Conservation (phyloP, 805 yeast genomes). For the Saccharomycopsis sp. region DNA sequence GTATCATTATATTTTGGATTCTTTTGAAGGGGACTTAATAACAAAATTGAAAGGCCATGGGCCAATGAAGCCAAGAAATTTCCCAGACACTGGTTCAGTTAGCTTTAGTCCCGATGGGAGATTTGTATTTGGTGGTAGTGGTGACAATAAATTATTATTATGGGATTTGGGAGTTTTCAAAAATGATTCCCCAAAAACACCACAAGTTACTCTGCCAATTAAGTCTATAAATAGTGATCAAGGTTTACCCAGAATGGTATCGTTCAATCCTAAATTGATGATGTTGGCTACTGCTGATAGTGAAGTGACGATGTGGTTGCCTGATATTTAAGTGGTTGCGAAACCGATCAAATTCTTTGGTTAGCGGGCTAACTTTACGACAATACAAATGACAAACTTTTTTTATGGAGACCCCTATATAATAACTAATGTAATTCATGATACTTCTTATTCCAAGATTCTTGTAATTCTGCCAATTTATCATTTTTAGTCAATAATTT, state of each 20-base stretch:
- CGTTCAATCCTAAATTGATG: conserved; percentile 56
- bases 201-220: conserved; percentile 20
- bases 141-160: conserved; percentile 28
- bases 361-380: not conserved
- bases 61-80: conserved; percentile 37
- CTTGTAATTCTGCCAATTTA: not conserved
- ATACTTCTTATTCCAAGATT: conserved; percentile 5
- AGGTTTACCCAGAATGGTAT: conserved; percentile 41
- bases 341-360: not conserved
- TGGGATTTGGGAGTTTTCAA: conserved; percentile 41
- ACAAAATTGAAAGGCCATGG: conserved; percentile 42
- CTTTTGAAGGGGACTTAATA: conserved; percentile 52
- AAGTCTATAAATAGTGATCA: conserved; percentile 20
- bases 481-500: conserved; percentile 1
- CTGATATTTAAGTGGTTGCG: conserved; percentile 19
- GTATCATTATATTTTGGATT: conserved; percentile 58
- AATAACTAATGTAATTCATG: not conserved
- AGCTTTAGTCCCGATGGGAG: conserved; percentile 64
- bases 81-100: conserved; percentile 48
- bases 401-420: not conserved
- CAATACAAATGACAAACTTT: not conserved
- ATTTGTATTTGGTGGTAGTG: conserved; percentile 53
- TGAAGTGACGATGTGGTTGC: conserved; percentile 40
- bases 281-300: conserved; percentile 61
- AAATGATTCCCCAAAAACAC: conserved; percentile 19